These are phyloP conservation scores for Phytophthora hibernalis DNA, from an alignment of 352 stramenopile species.

Conservation along the genomic window DNA sequence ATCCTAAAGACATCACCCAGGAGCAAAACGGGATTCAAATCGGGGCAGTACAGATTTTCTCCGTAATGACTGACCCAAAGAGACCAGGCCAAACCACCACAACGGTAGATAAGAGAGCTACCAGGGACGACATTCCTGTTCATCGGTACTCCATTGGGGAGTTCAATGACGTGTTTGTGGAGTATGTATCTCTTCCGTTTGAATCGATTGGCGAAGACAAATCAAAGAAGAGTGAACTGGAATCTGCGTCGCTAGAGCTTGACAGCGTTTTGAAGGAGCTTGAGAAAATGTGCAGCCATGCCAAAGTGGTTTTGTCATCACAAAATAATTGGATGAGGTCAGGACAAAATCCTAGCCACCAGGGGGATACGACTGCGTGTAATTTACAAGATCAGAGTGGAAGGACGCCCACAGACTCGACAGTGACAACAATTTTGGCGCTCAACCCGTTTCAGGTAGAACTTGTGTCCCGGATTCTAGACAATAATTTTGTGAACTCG, in stretches of 20 bases:
- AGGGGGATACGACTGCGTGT: neutral
- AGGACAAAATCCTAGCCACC: neutral
- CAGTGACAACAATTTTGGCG: conserved; percentile 25
- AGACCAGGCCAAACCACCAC: conserved; percentile 1
- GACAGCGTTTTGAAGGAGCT: conserved; percentile 58
- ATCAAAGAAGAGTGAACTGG: conserved; percentile 11
- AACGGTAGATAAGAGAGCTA: neutral
- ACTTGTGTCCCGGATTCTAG: conserved; percentile 61
- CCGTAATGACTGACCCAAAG: conserved; percentile 33
- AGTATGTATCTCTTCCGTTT: conserved; percentile 55
- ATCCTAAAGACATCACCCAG: conserved; percentile 42
- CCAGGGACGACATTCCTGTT: neutral
- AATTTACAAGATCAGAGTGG: neutral
- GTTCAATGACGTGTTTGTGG: conserved; percentile 49
- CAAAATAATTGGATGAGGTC: conserved; percentile 43
- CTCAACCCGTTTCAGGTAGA: conserved; percentile 73
- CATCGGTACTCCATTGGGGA: conserved; percentile 23
- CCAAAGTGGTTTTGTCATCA: conserved; percentile 48
- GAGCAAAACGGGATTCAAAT: conserved; percentile 65
- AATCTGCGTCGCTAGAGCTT: conserved; percentile 44
- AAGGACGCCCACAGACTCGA: neutral
- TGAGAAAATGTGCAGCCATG: conserved; percentile 56
- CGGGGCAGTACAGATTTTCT: conserved; percentile 47
- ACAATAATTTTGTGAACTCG: conserved; percentile 62
- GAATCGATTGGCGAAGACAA: conserved; percentile 26